These are phyloP conservation scores for Plantago ovata DNA, from an alignment of 257 asterid species.

Conservation along the genomic window DNA sequence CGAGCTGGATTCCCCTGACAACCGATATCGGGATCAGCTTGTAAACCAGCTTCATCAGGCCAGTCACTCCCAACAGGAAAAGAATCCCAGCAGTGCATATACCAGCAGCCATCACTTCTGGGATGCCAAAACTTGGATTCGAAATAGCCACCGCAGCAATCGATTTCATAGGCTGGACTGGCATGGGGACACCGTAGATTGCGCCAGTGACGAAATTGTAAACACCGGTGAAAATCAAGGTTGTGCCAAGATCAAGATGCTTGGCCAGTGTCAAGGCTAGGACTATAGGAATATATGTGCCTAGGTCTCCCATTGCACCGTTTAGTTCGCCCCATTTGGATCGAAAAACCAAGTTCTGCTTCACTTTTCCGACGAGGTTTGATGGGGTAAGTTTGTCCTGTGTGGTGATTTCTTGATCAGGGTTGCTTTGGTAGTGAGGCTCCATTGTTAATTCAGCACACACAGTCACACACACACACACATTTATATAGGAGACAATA, in stretches of 20 bases:
- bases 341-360: slow-evolving; percentile 36
- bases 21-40: slow-evolving; percentile 56
- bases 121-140: slow-evolving; percentile 44
- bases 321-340: slow-evolving; percentile 67
- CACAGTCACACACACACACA: too few relatives aligned
- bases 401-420: slow-evolving; percentile 12
- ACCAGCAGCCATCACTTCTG: slow-evolving; percentile 84
- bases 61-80: slow-evolving; percentile 50
- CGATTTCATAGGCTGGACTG: too few relatives aligned
- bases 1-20: slow-evolving; percentile 75
- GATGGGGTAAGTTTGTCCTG: neutral
- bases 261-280: slow-evolving; percentile 61
- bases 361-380: slow-evolving; percentile 19
- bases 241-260: slow-evolving; percentile 68
- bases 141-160: slow-evolving; percentile 44
- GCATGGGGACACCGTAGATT: slow-evolving; percentile 56
- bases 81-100: slow-evolving; percentile 62
- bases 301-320: slow-evolving; percentile 87
- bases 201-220: slow-evolving; percentile 59
- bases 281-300: slow-evolving; percentile 68
- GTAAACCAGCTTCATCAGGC: slow-evolving; percentile 59
- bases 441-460: slow-evolving; percentile 10
- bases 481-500: too few relatives aligned
- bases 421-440: slow-evolving; percentile 10
- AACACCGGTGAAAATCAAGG: slow-evolving; percentile 51